Conservation (phyloP, 495 filamentous ascomycete genomes). For the Corynascus novoguineensis region DNA sequence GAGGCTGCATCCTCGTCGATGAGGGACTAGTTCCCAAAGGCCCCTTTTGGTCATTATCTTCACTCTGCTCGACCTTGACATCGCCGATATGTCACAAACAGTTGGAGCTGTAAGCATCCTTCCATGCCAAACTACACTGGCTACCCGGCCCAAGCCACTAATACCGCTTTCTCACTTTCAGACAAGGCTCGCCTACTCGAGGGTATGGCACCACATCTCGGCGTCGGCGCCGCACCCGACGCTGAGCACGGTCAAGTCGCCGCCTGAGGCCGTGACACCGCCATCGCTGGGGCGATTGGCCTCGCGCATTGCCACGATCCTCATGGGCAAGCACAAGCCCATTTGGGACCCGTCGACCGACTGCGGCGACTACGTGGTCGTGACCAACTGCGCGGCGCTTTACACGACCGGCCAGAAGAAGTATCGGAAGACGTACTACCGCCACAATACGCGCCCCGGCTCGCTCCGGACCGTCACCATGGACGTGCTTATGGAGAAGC, state of each 20-base stretch:
- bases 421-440: constrained; percentile 90
- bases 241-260: constrained; percentile 45
- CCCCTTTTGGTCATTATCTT: neutral
- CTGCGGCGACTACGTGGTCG: constrained; percentile 98
- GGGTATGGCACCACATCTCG: constrained; percentile 88
- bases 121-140: neutral
- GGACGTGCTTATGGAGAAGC: constrained; percentile 90
- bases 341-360: constrained; percentile 95
- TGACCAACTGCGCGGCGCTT: constrained; percentile 78
- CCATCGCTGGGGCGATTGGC: constrained; percentile 82
- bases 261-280: constrained; percentile 52
- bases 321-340: constrained; percentile 99
- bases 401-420: constrained; percentile 88
- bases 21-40: constrained; percentile 28
- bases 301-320: constrained; percentile 77
- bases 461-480: constrained; percentile 83
- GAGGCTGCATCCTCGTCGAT: constrained; percentile 13
- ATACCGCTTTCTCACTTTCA: constrained; percentile 31
- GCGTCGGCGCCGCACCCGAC: constrained; percentile 51
- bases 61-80: neutral
- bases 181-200: constrained; percentile 95
- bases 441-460: constrained; percentile 85
- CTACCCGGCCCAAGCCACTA: neutral
- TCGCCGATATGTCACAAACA: constrained; percentile 24
- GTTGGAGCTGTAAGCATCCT: constrained; percentile 19